Conservation (phyloP, 306 rosid genomes). For the Pterocarpus macrocarpus region DNA sequence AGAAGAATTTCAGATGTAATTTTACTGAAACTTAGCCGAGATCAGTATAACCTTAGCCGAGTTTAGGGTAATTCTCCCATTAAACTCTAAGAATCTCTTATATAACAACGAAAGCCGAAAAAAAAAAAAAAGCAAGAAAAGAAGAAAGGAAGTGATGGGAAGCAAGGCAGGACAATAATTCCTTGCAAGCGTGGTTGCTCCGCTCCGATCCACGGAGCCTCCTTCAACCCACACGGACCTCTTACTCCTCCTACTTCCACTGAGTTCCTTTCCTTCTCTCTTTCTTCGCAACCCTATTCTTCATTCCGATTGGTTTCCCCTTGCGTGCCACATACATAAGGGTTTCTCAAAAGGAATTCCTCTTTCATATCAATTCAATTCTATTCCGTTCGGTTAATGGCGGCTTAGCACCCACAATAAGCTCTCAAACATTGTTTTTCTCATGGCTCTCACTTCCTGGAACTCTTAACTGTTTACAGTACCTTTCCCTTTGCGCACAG, state of each 20-base stretch:
- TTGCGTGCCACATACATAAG: neutral
- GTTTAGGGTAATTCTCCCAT: too few species aligned
- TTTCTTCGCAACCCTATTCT: conserved; percentile 26
- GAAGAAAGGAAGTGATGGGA: neutral
- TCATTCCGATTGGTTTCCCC: neutral
- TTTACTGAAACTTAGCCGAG: too few species aligned
- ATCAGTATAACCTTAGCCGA: too few species aligned
- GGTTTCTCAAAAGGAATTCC: neutral
- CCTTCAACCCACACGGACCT: too few species aligned
- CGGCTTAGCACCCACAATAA: neutral
- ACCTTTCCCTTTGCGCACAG: conserved; percentile 5
- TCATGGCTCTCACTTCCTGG: neutral
- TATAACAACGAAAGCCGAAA: too few species aligned
- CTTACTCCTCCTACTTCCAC: too few species aligned
- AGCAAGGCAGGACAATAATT: neutral
- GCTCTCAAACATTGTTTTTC: neutral
- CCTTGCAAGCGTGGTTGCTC: too few species aligned
- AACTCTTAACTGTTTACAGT: neutral
- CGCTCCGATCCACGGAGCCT: neutral
- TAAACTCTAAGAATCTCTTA: too few species aligned
- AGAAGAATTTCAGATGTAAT: too few species aligned
- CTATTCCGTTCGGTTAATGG: neutral
- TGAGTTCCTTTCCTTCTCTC: neutral
- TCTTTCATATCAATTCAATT: neutral
- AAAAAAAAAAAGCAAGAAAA: too few species aligned